Percentiles rank a stretch among this genome's conserved stretches.
phyloP scores from a whole-genome alignment of 768 basidiomycete genomes.

The Xerocomus spinulosus region DNA sequence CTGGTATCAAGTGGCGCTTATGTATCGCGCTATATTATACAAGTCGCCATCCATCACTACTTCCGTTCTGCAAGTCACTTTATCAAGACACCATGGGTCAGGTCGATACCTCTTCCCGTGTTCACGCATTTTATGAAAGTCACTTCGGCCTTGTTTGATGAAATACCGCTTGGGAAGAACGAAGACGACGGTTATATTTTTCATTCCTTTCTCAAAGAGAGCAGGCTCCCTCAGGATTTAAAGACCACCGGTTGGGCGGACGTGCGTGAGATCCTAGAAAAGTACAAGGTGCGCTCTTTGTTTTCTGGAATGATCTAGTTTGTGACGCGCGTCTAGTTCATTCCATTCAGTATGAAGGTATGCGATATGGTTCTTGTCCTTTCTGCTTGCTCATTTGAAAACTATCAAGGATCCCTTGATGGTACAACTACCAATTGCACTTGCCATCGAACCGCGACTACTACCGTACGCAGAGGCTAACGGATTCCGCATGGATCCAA shows the following conservation, averaged over 20 bases:
- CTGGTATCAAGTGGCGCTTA: constrained; percentile 72
- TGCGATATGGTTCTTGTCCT: constrained; percentile 2
- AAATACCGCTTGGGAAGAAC: constrained; percentile 65
- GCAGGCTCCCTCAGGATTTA: constrained; percentile 54
- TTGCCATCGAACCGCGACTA: constrained; percentile 72
- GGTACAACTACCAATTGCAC: constrained; percentile 69
- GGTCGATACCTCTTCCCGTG: constrained; percentile 54
- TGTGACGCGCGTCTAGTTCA: constrained; percentile 48
- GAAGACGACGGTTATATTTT: constrained; percentile 75
- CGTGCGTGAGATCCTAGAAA: constrained; percentile 62
- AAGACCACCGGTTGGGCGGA: constrained; percentile 60
- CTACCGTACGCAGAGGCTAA: constrained; percentile 68
- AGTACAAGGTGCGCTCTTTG: constrained; percentile 50
- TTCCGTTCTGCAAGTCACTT: constrained; percentile 70
- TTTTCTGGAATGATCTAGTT: constrained; percentile 1
- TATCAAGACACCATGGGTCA: constrained; percentile 72
- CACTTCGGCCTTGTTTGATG: constrained; percentile 54
- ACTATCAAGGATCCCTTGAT: constrained; percentile 64
- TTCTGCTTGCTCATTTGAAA: constrained; percentile 3
- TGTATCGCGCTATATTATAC: constrained; percentile 73
- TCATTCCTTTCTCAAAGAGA: constrained; percentile 62
- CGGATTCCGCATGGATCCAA: constrained; percentile 75
- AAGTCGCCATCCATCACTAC: constrained; percentile 75
- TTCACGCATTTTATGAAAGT: constrained; percentile 62
- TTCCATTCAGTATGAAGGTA: constrained; percentile 72